These are phyloP conservation scores for Calonectria hongkongensis DNA, from an alignment of 2,329 filamentous ascomycete species.

Conservation along the genomic window DNA sequence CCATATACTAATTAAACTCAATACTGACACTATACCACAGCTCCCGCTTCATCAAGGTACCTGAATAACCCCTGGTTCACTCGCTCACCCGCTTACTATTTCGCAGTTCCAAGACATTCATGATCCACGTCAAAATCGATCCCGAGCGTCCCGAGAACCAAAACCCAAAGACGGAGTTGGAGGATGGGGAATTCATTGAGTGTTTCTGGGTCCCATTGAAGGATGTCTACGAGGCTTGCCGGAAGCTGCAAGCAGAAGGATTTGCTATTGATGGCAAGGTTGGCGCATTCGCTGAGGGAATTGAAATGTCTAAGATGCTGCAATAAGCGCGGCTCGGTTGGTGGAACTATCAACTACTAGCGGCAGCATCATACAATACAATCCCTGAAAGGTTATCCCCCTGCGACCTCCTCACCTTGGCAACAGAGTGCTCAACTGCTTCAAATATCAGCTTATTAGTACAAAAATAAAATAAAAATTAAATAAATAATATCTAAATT, in stretches of 20 bases:
- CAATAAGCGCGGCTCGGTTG: neutral
- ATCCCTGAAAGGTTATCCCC: no score
- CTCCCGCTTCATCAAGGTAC: conserved; percentile 71
- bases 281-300: conserved; percentile 85
- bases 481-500: no score
- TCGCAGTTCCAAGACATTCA: conserved; percentile 77
- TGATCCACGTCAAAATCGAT: conserved; percentile 85
- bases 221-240: conserved; percentile 79
- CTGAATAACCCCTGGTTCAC: neutral
- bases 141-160: conserved; percentile 81
- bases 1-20: conserved; percentile 60
- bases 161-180: conserved; percentile 80
- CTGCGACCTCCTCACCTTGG: no score
- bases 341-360: neutral
- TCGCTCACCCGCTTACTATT: neutral
- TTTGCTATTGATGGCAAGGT: conserved; percentile 88
- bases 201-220: conserved; percentile 81
- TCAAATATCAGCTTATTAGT: no score
- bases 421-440: no score
- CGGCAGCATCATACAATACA: neutral
- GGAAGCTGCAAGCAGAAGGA: conserved; percentile 79
- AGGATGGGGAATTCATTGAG: conserved; percentile 89
- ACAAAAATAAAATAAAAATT: no score
- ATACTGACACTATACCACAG: conserved; percentile 80
- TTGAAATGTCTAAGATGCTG: conserved; percentile 78